Percentiles rank a stretch among this genome's conserved stretches.
phyloP scores from a whole-genome alignment of 257 asterid species.

The Oldenlandia corymbosa region DNA sequence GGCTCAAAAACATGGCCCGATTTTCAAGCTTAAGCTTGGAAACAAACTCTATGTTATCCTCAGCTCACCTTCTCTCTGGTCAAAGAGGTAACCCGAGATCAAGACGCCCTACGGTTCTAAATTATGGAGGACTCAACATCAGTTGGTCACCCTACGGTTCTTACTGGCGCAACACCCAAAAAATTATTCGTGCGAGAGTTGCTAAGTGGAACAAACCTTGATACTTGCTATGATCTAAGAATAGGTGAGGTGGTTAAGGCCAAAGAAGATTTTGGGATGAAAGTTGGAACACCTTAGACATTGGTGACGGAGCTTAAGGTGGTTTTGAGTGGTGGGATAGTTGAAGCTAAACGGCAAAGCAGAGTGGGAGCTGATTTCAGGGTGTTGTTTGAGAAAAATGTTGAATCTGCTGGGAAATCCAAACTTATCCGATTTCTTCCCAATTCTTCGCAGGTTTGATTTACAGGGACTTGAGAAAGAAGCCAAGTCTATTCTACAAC shows the following conservation, averaged over 20 bases:
- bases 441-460: conserved; percentile 37
- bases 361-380: conserved; percentile 39
- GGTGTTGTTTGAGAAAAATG: conserved; percentile 28
- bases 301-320: conserved; percentile 37
- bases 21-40: conserved; percentile 39
- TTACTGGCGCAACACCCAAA: conserved; percentile 45
- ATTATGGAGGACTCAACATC: conserved; percentile 36
- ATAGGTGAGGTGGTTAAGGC: conserved; percentile 27
- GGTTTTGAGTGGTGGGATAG: conserved; percentile 33
- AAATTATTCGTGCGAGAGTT: conserved; percentile 38
- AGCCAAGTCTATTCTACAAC: conserved; percentile 10
- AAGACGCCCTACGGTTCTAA: conserved; percentile 24
- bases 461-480: conserved; percentile 40
- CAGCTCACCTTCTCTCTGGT: conserved; percentile 28
- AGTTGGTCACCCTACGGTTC: conserved; percentile 37
- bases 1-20: conserved; percentile 17
- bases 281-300: conserved; percentile 13
- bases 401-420: conserved; percentile 33
- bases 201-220: conserved; percentile 34
- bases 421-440: conserved; percentile 51
- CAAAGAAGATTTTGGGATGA: conserved; percentile 5
- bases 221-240: conserved; percentile 28
- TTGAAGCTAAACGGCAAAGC: conserved; percentile 19
- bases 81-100: conserved; percentile 28
- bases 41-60: conserved; percentile 26